Evolutionary conservation across 495 filamentous ascomycete species (phyloP), one percentile per base, ranked within the genome.

Genomic region (Bacidia rubella): DNA sequence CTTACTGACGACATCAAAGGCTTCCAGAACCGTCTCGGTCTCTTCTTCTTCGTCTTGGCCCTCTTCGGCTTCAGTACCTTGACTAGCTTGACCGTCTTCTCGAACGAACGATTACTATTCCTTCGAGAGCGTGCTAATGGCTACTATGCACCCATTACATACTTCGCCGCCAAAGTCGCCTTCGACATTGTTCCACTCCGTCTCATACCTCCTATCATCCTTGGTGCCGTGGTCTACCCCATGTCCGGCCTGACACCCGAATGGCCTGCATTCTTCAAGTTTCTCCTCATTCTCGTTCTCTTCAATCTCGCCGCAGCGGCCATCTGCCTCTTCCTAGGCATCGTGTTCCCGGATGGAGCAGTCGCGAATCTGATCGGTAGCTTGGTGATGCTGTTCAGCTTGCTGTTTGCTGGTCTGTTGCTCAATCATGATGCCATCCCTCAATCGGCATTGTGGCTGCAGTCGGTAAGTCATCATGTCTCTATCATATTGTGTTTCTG

Each of bases 31-130:
- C 79, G 92, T 19, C 81, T 99, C n/a, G 92, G 92, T 58, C 74
- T 97, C 11, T 97, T 97, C 75, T 96, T 99, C 74, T 99, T 99
- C 73, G 71, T 97, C 38, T 78, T 99, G 11, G 88, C 92, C 3
- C 70, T 99, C 17, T 99, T 96, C 59, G 92, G 92, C 15, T 99
- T 99, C 72, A 90, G 86, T 66, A 97, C 92, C 0, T 72, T 99
- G 32, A 97, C 92, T 0, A 87, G 80, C 60, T 74, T 99, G 53
- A 95, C 85, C 11, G 92, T 96, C 17, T 99, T 99, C 65, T 89
- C 87, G 3, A 77, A 86, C 1, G 92, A 99, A 65, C 78, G 92
- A 47, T 80, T 96, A 11, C 68, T 97, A 20, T 99, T 97, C 65
- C 83, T 95, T 9, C 80, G 93, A 26, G 92, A 99, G 70, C 73